phyloP scores from a whole-genome alignment of 331 rosid genomes.

The Prunus yedoensis region DNA sequence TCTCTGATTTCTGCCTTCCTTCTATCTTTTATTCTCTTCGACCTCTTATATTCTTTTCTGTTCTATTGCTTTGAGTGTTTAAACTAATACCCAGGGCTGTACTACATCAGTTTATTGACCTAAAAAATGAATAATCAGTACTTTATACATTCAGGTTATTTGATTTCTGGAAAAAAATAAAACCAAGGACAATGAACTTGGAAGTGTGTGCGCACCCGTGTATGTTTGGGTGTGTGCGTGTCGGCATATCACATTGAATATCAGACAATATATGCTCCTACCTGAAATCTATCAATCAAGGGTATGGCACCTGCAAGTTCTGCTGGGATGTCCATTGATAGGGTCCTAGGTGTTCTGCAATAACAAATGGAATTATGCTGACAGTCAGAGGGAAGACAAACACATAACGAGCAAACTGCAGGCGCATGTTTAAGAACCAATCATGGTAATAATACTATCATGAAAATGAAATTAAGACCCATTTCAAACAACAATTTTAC shows the following conservation, averaged over 20 bases:
- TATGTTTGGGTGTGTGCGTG: background rate
- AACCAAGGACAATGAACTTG: background rate
- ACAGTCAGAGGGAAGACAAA: background rate
- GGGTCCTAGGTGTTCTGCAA: constrained; percentile 71
- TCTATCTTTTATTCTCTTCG: too few species aligned
- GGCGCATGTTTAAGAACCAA: background rate
- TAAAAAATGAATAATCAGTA: background rate
- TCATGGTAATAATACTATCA: background rate
- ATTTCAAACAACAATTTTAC: background rate
- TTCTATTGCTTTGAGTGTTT: too few species aligned
- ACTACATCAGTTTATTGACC: background rate
- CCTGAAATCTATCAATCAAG: constrained; percentile 89
- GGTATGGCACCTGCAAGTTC: constrained; percentile 93
- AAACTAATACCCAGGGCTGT: too few species aligned
- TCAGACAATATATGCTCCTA: constrained; percentile 24
- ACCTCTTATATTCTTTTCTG: too few species aligned
- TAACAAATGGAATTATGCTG: constrained; percentile 9
- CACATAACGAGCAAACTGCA: background rate
- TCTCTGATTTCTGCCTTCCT: too few species aligned
- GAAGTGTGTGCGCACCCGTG: background rate
- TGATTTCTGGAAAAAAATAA: background rate
- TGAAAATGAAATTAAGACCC: background rate
- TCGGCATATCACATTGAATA: background rate
- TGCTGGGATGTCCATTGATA: constrained; percentile 71
- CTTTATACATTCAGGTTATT: background rate